These are phyloP conservation scores for Coemansia aciculifera DNA, from an alignment of 192 early-diverging fungal species.

Conservation along the genomic window DNA sequence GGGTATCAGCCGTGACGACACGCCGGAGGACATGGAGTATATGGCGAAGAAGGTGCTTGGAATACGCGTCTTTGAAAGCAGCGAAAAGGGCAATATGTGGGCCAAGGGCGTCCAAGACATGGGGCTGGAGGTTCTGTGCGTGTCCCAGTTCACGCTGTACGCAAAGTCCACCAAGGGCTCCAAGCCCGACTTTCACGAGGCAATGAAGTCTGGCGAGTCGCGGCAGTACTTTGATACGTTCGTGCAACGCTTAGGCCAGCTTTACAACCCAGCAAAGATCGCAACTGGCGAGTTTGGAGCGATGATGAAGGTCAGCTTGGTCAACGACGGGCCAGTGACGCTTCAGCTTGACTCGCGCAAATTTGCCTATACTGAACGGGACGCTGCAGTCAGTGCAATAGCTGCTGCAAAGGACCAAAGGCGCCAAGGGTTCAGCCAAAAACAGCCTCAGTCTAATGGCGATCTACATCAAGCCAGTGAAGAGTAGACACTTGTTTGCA, in stretches of 20 bases:
- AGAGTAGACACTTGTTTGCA: neutral
- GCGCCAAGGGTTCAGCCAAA: constrained; percentile 22
- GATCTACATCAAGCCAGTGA: neutral
- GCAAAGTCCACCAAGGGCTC: constrained; percentile 74
- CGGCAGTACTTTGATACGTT: constrained; percentile 76
- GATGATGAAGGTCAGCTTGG: constrained; percentile 91
- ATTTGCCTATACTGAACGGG: constrained; percentile 23
- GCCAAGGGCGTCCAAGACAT: constrained; percentile 74
- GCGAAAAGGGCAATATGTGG: constrained; percentile 67
- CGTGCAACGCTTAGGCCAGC: constrained; percentile 62
- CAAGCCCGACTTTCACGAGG: constrained; percentile 92
- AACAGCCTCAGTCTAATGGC: neutral
- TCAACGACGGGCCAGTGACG: constrained; percentile 81
- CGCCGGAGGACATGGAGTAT: constrained; percentile 75
- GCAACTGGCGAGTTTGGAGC: constrained; percentile 89
- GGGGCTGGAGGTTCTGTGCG: constrained; percentile 76
- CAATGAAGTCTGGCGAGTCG: constrained; percentile 73
- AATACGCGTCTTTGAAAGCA: constrained; percentile 77
- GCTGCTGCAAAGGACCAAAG: constrained; percentile 29
- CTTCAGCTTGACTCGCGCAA: constrained; percentile 59
- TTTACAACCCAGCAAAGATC: constrained; percentile 66
- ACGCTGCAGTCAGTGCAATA: constrained; percentile 7
- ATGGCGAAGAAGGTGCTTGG: constrained; percentile 82
- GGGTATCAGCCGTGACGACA: constrained; percentile 70
- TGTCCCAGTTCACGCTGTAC: constrained; percentile 94